Evolutionary conservation across 768 basidiomycete genomes (phyloP).

Genomic region (Agaricus bisporus): DNA sequence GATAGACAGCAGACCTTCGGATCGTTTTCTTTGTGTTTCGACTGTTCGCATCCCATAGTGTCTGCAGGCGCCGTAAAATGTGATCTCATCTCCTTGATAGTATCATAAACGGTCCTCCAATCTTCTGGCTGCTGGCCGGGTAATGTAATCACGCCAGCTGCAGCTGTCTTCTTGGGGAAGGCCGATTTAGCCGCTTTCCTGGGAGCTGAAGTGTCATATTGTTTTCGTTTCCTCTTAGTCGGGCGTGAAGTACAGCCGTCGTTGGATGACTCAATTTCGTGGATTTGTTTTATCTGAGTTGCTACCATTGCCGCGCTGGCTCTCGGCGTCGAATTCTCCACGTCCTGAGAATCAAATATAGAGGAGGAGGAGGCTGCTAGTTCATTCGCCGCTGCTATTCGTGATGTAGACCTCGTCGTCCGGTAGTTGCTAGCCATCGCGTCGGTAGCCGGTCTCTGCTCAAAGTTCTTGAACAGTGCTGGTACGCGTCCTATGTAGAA

Average conservation of each 20-base stretch:
- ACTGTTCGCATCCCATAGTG: conserved; percentile 82
- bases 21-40: conserved; percentile 55
- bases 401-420: no score
- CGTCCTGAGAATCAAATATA: no score
- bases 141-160: conserved; percentile 42
- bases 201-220: background rate
- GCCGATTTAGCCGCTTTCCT: conserved; percentile 14
- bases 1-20: conserved; percentile 44
- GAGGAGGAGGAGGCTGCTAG: no score
- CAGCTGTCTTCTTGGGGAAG: conserved; percentile 45
- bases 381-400: no score
- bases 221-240: conserved; percentile 17
- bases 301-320: background rate
- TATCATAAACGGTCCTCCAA: conserved; percentile 67
- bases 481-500: background rate
- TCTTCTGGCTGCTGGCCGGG: conserved; percentile 62
- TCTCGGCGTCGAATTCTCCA: no score
- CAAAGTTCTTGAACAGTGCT: no score
- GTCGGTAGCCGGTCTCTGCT: no score
- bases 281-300: background rate
- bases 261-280: background rate
- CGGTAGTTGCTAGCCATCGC: no score
- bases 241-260: conserved; percentile 20
- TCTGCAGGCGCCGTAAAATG: conserved; percentile 81
- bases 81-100: conserved; percentile 73